phyloP scores from a whole-genome alignment of 2,329 filamentous ascomycete genomes.

The Verticillium tricorpus region DNA sequence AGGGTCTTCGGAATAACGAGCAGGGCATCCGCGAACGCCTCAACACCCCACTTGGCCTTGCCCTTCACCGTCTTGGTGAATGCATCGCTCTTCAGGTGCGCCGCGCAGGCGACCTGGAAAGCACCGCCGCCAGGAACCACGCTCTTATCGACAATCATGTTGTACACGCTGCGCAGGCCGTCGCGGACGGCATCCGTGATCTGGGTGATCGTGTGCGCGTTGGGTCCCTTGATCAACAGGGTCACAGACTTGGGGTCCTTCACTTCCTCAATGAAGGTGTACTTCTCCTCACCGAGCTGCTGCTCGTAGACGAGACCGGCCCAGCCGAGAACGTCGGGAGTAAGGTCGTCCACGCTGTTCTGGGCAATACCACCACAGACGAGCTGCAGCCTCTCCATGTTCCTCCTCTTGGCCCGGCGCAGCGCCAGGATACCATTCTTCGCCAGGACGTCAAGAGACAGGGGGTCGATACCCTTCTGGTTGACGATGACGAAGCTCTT shows the following conservation, averaged over 20 bases:
- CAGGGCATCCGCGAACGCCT: slow-evolving; percentile 90
- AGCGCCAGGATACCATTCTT: slow-evolving; percentile 98
- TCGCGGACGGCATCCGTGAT: slow-evolving; percentile 96
- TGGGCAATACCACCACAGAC: slow-evolving; percentile 87
- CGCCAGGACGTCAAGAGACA: slow-evolving; percentile 90
- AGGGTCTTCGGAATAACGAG: slow-evolving; percentile 96
- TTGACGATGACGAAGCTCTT: slow-evolving; percentile 98
- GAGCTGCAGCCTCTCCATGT: slow-evolving; percentile 97
- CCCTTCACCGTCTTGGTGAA: slow-evolving; percentile 93
- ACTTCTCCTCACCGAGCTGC: slow-evolving; percentile 97
- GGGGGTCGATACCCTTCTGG: slow-evolving; percentile 97
- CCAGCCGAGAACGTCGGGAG: slow-evolving; percentile 87
- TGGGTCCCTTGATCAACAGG: slow-evolving; percentile 95
- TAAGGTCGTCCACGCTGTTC: slow-evolving; percentile 93
- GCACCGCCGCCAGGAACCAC: slow-evolving; percentile 93
- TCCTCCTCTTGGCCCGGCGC: slow-evolving; percentile 90
- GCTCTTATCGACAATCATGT: slow-evolving; percentile 97
- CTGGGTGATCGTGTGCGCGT: slow-evolving; percentile 92
- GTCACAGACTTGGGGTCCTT: slow-evolving; percentile 99
- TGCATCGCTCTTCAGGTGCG: slow-evolving; percentile 78
- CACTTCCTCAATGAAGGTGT: slow-evolving; percentile 96
- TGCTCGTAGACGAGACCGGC: slow-evolving; percentile 96
- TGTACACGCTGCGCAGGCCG: slow-evolving; percentile 93
- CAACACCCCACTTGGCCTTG: slow-evolving; percentile 94
- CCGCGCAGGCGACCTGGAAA: slow-evolving; percentile 90